Evolutionary conservation across 2,329 filamentous ascomycete species (phyloP).

Genomic region (Atkinsonella hypoxylon): DNA sequence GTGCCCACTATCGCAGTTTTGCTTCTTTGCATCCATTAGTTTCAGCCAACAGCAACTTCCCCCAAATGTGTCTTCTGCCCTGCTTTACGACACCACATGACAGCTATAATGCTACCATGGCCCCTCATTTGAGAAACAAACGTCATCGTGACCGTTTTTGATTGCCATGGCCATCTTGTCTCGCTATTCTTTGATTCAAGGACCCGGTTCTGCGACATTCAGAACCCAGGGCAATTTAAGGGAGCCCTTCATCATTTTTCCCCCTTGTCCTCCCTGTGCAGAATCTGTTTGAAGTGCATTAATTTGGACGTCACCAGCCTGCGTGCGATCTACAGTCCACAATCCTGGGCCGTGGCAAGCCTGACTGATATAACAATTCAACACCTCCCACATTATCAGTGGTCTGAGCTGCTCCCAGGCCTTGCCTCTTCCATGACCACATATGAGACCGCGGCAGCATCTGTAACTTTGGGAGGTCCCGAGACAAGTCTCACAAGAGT

Average conservation of each 20-base stretch:
- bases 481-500: background rate
- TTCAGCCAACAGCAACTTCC: constrained; percentile 2
- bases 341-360: background rate
- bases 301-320: background rate
- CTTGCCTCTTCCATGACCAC: constrained; percentile 5
- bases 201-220: constrained; percentile 2
- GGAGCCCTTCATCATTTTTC: background rate
- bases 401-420: constrained; percentile 4
- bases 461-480: constrained; percentile 3
- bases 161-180: constrained; percentile 4
- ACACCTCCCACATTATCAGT: constrained; percentile 3
- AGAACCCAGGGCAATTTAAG: background rate
- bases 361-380: constrained; percentile 5
- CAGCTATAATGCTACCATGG: constrained; percentile 6
- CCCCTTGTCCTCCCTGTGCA: background rate
- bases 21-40: constrained; percentile 4
- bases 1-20: constrained; percentile 5
- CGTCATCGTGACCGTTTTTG: constrained; percentile 4
- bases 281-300: background rate
- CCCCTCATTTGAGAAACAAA: constrained; percentile 3
- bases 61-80: constrained; percentile 3
- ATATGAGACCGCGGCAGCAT: constrained; percentile 2
- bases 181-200: constrained; percentile 1
- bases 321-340: background rate
- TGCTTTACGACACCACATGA: constrained; percentile 3